phyloP scores from a whole-genome alignment of 1,284 basidiomycete species.

The Mycena sp. region DNA sequence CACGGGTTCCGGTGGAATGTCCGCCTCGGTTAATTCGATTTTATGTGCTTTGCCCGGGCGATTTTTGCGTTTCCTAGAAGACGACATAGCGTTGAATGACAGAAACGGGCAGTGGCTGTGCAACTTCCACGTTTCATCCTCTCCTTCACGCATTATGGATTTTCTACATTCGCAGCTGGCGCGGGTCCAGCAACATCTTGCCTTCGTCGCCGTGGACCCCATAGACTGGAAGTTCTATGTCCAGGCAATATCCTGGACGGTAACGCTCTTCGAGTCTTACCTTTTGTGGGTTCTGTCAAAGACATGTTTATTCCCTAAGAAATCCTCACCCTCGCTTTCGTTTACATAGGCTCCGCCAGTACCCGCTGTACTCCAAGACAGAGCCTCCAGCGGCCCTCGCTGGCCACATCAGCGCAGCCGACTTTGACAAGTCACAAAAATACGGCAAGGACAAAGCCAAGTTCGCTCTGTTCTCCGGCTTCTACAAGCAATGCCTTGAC shows the following conservation, averaged over 20 bases:
- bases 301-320: constrained; percentile 1
- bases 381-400: constrained; percentile 83
- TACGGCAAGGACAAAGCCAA: constrained; percentile 95
- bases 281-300: constrained; percentile 65
- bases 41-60: neutral
- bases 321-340: neutral
- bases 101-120: neutral
- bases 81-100: neutral
- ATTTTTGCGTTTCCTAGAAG: constrained; percentile 26
- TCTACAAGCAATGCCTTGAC: constrained; percentile 80
- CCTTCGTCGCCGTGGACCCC: constrained; percentile 64
- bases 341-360: constrained; percentile 76
- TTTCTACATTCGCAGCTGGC: constrained; percentile 63
- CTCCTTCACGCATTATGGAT: constrained; percentile 53
- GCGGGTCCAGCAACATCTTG: constrained; percentile 61
- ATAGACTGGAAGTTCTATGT: constrained; percentile 81
- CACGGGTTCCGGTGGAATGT: constrained; percentile 10
- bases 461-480: constrained; percentile 78
- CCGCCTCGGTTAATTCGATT: neutral
- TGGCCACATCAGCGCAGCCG: constrained; percentile 75
- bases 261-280: constrained; percentile 87
- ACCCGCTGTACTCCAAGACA: constrained; percentile 82
- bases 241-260: constrained; percentile 78
- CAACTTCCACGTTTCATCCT: constrained; percentile 8
- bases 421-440: constrained; percentile 88